Percentiles rank a stretch among this genome's conserved stretches.
Conservation (phyloP, 306 rosid species). For the Lablab purpureus region DNA sequence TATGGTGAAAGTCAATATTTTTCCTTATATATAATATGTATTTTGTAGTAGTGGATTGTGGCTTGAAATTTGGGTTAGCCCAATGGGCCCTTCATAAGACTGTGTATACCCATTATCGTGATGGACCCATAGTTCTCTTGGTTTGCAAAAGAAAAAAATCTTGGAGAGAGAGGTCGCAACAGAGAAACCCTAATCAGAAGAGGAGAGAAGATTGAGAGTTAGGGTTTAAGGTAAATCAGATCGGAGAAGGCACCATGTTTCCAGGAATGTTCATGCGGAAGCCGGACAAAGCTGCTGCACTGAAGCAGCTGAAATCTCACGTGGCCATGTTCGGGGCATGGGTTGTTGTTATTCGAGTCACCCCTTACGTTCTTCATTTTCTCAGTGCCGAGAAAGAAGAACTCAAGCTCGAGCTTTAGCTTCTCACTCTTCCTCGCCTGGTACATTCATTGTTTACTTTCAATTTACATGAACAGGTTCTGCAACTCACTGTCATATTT, state of each 20-base stretch:
- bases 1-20: no score
- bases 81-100: background rate
- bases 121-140: background rate
- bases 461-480: background rate
- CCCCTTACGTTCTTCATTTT: constrained; percentile 84
- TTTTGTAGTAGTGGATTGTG: background rate
- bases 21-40: no score
- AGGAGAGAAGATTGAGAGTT: background rate
- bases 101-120: background rate
- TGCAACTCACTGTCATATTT: background rate
- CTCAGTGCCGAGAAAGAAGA: constrained; percentile 75
- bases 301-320: constrained; percentile 85
- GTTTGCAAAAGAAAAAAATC: background rate
- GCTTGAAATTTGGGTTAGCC: background rate
- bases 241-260: constrained; percentile 62
- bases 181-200: constrained; percentile 40
- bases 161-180: no score
- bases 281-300: constrained; percentile 87
- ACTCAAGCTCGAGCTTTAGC: constrained; percentile 78
- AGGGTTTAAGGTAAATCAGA: constrained; percentile 42
- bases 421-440: constrained; percentile 10
- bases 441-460: constrained; percentile 35
- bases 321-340: constrained; percentile 84
- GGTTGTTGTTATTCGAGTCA: constrained; percentile 81
- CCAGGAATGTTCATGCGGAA: constrained; percentile 96